A percentile compares a stretch with the other conserved stretches of the same genome.
phyloP scores from a whole-genome alignment of 2,329 filamentous ascomycete species.

The Huntiella abstrusa region DNA sequence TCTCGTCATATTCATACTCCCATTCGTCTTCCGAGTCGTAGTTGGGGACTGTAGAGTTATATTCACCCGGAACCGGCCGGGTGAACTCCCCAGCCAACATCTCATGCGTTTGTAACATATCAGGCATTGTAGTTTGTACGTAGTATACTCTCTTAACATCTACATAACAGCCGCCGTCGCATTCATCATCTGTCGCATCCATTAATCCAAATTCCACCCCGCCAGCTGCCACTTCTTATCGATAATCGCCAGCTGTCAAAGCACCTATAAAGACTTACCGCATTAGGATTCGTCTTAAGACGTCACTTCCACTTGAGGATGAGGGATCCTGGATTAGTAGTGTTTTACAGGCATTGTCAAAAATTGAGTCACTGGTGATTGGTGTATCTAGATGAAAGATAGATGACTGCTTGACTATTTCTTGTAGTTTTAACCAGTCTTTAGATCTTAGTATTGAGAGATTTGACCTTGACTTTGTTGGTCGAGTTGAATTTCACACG shows the following conservation, averaged over 20 bases:
- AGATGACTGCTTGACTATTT: too few relatives aligned
- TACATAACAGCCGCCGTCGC: too few relatives aligned
- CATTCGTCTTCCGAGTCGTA: slow-evolving; percentile 37
- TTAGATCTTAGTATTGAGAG: too few relatives aligned
- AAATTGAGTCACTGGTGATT: too few relatives aligned
- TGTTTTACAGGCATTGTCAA: neutral
- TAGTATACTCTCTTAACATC: too few relatives aligned
- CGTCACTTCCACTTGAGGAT: neutral
- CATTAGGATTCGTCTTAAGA: too few relatives aligned
- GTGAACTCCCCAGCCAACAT: slow-evolving; percentile 7
- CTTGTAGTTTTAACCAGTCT: too few relatives aligned
- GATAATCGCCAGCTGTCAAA: neutral
- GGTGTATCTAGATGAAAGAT: neutral
- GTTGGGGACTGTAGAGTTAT: slow-evolving; percentile 6
- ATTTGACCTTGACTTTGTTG: too few relatives aligned
- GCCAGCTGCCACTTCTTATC: neutral
- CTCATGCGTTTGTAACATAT: slow-evolving; percentile 6
- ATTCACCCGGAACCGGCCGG: slow-evolving; percentile 4
- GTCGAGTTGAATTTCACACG: too few relatives aligned
- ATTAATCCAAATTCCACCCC: too few relatives aligned
- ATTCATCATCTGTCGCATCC: too few relatives aligned
- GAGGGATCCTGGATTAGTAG: neutral
- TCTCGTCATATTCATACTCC: slow-evolving; percentile 48
- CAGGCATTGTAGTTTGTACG: neutral
- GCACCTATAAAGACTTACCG: too few relatives aligned